These are phyloP conservation scores for Ustilago nuda DNA, from an alignment of 1,284 basidiomycete species.

Conservation along the genomic window DNA sequence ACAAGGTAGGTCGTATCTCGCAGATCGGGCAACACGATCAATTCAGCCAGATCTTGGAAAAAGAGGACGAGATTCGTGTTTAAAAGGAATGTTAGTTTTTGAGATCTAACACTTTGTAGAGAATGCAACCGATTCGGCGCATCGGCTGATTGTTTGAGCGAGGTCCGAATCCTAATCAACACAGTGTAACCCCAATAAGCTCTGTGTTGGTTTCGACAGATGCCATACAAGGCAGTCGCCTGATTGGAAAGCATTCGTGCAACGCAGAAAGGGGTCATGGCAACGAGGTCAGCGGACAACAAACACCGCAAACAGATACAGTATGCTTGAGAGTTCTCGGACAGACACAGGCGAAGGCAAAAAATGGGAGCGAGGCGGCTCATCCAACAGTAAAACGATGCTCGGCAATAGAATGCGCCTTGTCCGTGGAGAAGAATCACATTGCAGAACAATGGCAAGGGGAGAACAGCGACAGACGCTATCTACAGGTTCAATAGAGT, in stretches of 20 bases:
- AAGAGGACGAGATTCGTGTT: no score
- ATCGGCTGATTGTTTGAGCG: neutral
- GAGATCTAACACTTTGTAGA: neutral
- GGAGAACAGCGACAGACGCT: neutral
- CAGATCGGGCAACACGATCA: neutral
- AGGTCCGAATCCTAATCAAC: neutral
- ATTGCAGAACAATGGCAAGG: neutral
- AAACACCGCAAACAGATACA: neutral
- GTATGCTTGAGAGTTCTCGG: no score
- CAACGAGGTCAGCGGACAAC: neutral
- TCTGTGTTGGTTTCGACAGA: constrained; percentile 2
- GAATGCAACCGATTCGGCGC: neutral
- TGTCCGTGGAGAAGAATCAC: neutral
- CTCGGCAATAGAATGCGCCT: neutral
- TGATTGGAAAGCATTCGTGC: neutral
- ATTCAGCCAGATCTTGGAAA: neutral
- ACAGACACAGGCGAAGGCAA: neutral
- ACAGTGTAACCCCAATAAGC: neutral
- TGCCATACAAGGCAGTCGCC: no score
- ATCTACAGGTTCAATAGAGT: no score
- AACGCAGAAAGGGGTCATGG: neutral
- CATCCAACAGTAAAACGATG: neutral
- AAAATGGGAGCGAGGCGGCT: neutral
- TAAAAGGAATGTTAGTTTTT: neutral
- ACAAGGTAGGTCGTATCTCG: neutral